Conservation (phyloP, 306 rosid genomes). For the Abrus precatorius region DNA sequence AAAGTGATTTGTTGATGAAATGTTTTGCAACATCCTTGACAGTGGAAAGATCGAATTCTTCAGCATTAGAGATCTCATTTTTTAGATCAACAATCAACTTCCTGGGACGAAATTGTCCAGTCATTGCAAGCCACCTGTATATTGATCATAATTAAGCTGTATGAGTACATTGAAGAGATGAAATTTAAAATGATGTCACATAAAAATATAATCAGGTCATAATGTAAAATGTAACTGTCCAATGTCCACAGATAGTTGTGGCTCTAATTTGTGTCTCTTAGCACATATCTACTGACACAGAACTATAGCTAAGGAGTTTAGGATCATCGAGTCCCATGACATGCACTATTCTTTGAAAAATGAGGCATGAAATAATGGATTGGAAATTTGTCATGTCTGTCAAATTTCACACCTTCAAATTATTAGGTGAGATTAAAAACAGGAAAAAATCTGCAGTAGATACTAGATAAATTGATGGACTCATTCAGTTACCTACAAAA, state of each 20-base stretch:
- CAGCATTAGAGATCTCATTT: conserved; percentile 64
- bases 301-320: conserved; percentile 27
- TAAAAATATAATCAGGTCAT: conserved; percentile 16
- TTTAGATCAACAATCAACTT: conserved; percentile 73
- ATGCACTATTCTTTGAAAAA: conserved; percentile 2
- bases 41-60: conserved; percentile 59
- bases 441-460: not conserved
- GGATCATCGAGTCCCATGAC: conserved; percentile 6
- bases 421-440: not conserved
- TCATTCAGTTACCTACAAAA: not conserved
- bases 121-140: conserved; percentile 83
- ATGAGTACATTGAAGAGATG: conserved; percentile 37
- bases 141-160: conserved; percentile 27
- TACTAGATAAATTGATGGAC: not conserved
- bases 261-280: conserved; percentile 22
- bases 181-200: conserved; percentile 23
- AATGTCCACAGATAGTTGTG: conserved; percentile 3
- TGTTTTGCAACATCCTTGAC: conserved; percentile 77
- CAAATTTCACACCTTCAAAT: not conserved
- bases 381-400: not conserved
- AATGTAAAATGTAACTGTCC: not conserved
- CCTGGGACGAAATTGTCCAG: conserved; percentile 88
- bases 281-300: conserved; percentile 8
- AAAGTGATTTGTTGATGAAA: conserved; percentile 78
- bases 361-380: not conserved